Percentiles rank a stretch among this genome's conserved stretches.
These are phyloP conservation scores for Ophiostoma populinum DNA, from an alignment of 2,329 filamentous ascomycete genomes.

Conservation along the genomic window DNA sequence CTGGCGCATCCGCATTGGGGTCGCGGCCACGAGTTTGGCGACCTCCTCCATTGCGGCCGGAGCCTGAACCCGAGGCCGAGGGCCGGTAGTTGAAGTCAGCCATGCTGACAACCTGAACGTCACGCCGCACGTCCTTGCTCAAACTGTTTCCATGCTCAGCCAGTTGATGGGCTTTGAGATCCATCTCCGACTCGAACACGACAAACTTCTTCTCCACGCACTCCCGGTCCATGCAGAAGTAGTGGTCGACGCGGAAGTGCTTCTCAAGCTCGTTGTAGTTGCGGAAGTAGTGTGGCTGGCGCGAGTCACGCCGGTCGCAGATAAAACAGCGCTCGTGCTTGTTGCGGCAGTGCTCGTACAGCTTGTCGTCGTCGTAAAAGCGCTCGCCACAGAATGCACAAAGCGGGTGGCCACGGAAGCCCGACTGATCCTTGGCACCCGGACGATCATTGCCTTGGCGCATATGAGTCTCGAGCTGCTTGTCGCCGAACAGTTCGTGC, in stretches of 20 bases:
- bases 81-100: constrained; percentile 66
- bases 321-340: constrained; percentile 92
- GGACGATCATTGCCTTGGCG: constrained; percentile 79
- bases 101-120: constrained; percentile 74
- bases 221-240: constrained; percentile 65
- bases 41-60: constrained; percentile 26
- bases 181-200: constrained; percentile 87
- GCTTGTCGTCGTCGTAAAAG: constrained; percentile 91
- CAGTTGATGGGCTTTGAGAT: constrained; percentile 84
- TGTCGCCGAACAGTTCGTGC: constrained; percentile 74
- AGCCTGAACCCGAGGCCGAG: constrained; percentile 46
- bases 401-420: constrained; percentile 88
- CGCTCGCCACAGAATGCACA: constrained; percentile 83
- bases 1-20: constrained; percentile 58
- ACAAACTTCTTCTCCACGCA: constrained; percentile 96
- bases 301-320: constrained; percentile 55
- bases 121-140: constrained; percentile 68
- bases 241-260: constrained; percentile 81
- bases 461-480: constrained; percentile 75
- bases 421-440: constrained; percentile 78
- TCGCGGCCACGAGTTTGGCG: constrained; percentile 55
- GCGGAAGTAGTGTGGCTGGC: constrained; percentile 75
- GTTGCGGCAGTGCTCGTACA: constrained; percentile 83
- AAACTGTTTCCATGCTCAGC: constrained; percentile 63
- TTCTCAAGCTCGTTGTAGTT: constrained; percentile 75